Percentiles rank a stretch among this genome's conserved stretches.
Evolutionary conservation across 805 yeast genomes (phyloP).

Genomic region (Lipomyces japonicus): DNA sequence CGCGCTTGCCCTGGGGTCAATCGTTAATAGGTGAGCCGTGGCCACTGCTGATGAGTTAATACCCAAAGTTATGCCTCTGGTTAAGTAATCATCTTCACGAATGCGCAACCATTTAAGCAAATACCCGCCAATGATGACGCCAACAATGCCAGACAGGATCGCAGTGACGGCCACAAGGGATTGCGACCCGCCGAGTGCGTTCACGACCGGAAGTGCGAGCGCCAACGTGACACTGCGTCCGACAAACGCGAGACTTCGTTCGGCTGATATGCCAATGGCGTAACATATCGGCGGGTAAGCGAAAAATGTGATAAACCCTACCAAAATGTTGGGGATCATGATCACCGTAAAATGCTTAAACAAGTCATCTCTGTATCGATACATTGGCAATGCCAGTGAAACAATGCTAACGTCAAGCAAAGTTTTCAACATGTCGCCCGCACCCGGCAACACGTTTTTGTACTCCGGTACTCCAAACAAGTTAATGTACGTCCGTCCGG

Average conservation of each 20-base stretch:
- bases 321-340: conserved; percentile 55
- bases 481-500: conserved; percentile 62
- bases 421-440: conserved; percentile 70
- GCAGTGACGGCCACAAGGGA: conserved; percentile 77
- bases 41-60: conserved; percentile 80
- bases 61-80: conserved; percentile 73
- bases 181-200: conserved; percentile 63
- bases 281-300: conserved; percentile 67
- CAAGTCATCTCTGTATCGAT: conserved; percentile 63
- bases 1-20: conserved; percentile 77
- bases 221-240: conserved; percentile 79
- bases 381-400: conserved; percentile 73
- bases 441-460: conserved; percentile 59
- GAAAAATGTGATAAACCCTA: conserved; percentile 58
- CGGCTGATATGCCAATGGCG: conserved; percentile 58
- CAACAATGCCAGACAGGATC: conserved; percentile 69
- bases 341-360: conserved; percentile 54
- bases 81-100: conserved; percentile 61
- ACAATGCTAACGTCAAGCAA: conserved; percentile 76
- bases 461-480: conserved; percentile 45
- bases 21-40: conserved; percentile 65
- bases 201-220: conserved; percentile 68
- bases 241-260: conserved; percentile 66
- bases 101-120: conserved; percentile 48
- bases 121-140: conserved; percentile 64